A percentile compares a stretch with the other conserved stretches of the same genome.
Conservation (phyloP, 106 monocot genomes). For the Dioscorea zingiberensis region DNA sequence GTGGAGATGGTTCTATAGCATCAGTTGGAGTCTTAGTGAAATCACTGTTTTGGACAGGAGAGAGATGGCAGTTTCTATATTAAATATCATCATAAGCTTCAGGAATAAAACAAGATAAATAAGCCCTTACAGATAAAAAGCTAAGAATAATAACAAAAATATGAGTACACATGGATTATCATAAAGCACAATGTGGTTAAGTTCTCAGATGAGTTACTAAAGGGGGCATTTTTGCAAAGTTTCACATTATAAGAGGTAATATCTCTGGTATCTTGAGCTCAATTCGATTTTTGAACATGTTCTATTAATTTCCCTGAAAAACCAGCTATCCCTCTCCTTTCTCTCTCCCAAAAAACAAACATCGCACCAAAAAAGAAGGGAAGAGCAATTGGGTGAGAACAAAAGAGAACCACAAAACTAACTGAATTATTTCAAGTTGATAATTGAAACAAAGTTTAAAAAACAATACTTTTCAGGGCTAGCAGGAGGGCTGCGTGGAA, state of each 20-base stretch:
- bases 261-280: no score
- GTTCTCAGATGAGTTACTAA: no score
- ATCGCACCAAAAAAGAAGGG: background rate
- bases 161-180: no score
- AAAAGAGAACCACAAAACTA: background rate
- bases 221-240: no score
- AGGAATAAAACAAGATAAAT: no score
- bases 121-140: no score
- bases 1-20: conserved; percentile 60
- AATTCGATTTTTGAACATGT: no score
- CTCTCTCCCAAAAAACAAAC: background rate
- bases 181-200: no score
- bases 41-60: conserved; percentile 45
- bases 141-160: no score
- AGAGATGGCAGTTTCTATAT: background rate
- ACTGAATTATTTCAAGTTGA: background rate
- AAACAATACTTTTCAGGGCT: conserved; percentile 88
- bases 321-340: background rate
- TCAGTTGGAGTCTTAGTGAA: conserved; percentile 24
- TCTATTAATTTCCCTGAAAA: no score
- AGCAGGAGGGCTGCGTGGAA: conserved; percentile 89
- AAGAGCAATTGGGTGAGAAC: background rate
- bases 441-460: background rate
- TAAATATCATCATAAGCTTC: no score
- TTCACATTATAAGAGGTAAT: no score